phyloP scores from a whole-genome alignment of 345 rosid species.

The Passiflora organensis region DNA sequence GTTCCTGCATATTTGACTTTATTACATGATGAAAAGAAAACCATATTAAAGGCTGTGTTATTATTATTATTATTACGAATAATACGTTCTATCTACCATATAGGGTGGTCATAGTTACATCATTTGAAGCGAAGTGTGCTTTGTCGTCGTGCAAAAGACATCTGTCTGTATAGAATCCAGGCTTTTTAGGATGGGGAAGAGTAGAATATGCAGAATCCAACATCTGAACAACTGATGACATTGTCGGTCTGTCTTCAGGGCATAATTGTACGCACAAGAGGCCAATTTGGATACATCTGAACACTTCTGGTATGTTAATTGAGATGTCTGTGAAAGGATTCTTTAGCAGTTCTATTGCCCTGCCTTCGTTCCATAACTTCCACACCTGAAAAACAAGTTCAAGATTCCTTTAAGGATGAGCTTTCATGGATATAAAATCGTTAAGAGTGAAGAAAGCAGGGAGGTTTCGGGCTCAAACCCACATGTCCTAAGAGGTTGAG shows the following conservation, averaged over 20 bases:
- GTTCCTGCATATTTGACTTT: too few relatives aligned
- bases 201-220: neutral
- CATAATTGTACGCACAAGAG: neutral
- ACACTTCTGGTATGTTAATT: too few relatives aligned
- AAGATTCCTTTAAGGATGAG: too few relatives aligned
- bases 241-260: neutral
- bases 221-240: neutral
- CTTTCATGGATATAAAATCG: neutral
- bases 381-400: slow-evolving; percentile 11
- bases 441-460: neutral
- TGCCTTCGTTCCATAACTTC: slow-evolving; percentile 9
- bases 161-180: too few relatives aligned
- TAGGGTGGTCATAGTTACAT: too few relatives aligned
- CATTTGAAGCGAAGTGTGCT: too few relatives aligned
- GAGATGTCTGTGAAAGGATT: too few relatives aligned
- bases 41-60: too few relatives aligned
- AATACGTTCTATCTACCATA: too few relatives aligned
- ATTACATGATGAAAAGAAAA: too few relatives aligned
- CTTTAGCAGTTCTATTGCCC: neutral
- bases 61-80: too few relatives aligned
- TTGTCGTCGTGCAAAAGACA: too few relatives aligned
- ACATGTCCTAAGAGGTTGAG: slow-evolving; percentile 14
- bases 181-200: neutral
- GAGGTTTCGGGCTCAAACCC: neutral
- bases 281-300: neutral